A percentile compares a stretch with the other conserved stretches of the same genome.
Evolutionary conservation across 2,329 filamentous ascomycete species (phyloP).

Genomic region (Mycosphaerella sp.): DNA sequence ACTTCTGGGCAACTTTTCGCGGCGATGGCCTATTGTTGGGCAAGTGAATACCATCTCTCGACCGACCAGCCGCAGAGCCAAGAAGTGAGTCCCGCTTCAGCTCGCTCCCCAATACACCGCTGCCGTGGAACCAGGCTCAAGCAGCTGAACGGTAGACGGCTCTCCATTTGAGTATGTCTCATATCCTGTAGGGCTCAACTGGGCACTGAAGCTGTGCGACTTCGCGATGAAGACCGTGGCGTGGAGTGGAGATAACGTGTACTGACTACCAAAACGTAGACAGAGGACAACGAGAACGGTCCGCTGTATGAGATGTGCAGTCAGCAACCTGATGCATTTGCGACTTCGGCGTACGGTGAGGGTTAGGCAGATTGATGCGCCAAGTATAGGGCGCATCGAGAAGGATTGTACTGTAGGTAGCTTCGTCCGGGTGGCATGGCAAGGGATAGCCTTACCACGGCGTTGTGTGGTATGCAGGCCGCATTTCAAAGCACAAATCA

Average conservation of each 20-base stretch:
- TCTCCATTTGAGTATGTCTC: background rate
- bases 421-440: background rate
- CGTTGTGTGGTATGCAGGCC: too few species aligned
- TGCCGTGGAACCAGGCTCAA: background rate
- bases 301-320: background rate
- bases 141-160: constrained; percentile 4
- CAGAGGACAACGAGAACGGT: background rate
- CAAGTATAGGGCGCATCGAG: background rate
- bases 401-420: background rate
- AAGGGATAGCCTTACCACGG: background rate
- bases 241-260: constrained; percentile 1
- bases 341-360: background rate
- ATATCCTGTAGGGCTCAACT: background rate
- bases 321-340: background rate
- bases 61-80: background rate
- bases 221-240: constrained; percentile 8
- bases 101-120: background rate
- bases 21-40: too few species aligned
- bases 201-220: constrained; percentile 2
- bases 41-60: too few species aligned
- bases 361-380: background rate
- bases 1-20: too few species aligned
- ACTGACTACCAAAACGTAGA: background rate
- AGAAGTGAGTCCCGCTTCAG: background rate
- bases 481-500: background rate